phyloP scores from a whole-genome alignment of 179 eudicot species.

The Heliamphora pulchella region DNA sequence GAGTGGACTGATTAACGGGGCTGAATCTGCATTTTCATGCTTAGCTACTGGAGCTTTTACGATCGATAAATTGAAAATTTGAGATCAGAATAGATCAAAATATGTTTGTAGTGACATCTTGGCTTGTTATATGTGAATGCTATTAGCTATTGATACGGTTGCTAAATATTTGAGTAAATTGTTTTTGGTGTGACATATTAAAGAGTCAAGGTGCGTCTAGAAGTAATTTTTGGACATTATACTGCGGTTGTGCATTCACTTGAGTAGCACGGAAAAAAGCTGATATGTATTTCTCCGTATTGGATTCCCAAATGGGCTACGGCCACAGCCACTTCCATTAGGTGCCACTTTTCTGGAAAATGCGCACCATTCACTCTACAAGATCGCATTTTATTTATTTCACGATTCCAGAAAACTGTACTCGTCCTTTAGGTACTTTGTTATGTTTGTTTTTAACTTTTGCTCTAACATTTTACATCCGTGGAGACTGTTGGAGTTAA shows the following conservation, averaged over 20 bases:
- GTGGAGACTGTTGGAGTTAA: background rate
- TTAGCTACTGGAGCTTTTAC: background rate
- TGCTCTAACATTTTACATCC: background rate
- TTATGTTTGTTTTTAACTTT: background rate
- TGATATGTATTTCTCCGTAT: background rate
- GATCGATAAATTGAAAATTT: background rate
- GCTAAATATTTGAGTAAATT: background rate
- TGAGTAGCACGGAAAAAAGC: background rate
- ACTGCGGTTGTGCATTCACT: background rate
- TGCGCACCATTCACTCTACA: background rate
- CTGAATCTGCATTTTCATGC: background rate
- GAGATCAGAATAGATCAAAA: background rate
- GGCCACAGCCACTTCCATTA: background rate
- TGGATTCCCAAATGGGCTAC: background rate
- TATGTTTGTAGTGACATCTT: background rate
- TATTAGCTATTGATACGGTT: background rate
- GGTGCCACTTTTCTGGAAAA: background rate
- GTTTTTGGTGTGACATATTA: background rate
- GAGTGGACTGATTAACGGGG: background rate
- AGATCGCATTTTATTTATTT: background rate
- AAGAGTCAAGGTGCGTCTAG: background rate
- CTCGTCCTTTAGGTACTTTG: background rate
- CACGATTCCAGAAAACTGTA: background rate
- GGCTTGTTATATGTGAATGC: background rate
- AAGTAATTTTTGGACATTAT: background rate